These are phyloP conservation scores for Pouteria campechiana DNA, from an alignment of 179 eudicot genomes.

Conservation along the genomic window DNA sequence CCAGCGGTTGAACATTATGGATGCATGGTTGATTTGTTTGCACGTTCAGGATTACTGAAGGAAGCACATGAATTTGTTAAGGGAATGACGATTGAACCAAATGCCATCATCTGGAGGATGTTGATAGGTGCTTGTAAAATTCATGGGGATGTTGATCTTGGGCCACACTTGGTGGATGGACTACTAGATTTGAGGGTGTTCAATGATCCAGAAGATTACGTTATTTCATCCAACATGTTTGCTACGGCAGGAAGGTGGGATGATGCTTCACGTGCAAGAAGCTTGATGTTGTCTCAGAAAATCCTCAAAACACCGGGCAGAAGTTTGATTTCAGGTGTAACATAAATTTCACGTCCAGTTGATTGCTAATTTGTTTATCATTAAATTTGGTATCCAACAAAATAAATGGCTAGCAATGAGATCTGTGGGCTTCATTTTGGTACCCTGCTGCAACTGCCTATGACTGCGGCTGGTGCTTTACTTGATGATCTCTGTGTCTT, in stretches of 20 bases:
- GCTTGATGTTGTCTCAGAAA: constrained; percentile 1
- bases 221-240: constrained; percentile 15
- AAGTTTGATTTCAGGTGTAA: not conserved
- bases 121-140: constrained; percentile 13
- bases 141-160: constrained; percentile 2
- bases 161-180: constrained; percentile 13
- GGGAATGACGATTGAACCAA: constrained; percentile 12
- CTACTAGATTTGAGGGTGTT: constrained; percentile 11
- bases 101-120: constrained; percentile 10
- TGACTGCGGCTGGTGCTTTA: too few species aligned
- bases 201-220: constrained; percentile 9
- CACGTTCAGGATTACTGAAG: constrained; percentile 10
- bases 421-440: too few species aligned
- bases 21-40: constrained; percentile 17
- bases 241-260: constrained; percentile 10
- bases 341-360: too few species aligned
- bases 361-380: too few species aligned
- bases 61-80: constrained; percentile 10
- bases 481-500: too few species aligned
- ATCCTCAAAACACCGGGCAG: not conserved
- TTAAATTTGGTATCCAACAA: too few species aligned
- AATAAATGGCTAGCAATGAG: too few species aligned
- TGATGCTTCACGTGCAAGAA: constrained; percentile 5
- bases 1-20: constrained; percentile 17
- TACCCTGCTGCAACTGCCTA: too few species aligned